Percentiles rank a stretch among this genome's conserved stretches.
phyloP scores from a whole-genome alignment of 495 filamentous ascomycete species.

The Xylaria telfairii region DNA sequence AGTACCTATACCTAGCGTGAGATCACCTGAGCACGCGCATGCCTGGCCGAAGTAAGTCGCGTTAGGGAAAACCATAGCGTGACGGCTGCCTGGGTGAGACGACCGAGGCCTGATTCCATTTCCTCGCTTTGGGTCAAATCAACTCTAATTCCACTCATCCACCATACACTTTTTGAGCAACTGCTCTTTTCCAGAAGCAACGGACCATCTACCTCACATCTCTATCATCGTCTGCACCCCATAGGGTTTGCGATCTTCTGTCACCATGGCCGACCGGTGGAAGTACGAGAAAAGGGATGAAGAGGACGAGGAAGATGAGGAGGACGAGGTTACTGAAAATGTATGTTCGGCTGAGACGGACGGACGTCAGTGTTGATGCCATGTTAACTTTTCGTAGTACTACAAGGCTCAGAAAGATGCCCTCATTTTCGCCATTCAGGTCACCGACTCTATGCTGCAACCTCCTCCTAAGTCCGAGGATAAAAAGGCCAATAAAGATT shows the following conservation, averaged over 20 bases:
- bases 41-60: neutral
- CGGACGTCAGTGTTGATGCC: neutral
- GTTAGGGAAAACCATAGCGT: slow-evolving; percentile 29
- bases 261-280: slow-evolving; percentile 49
- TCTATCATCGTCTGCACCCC: neutral
- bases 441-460: slow-evolving; percentile 87
- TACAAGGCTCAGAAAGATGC: slow-evolving; percentile 96
- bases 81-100: slow-evolving; percentile 26
- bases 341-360: slow-evolving; percentile 51
- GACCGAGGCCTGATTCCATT: neutral
- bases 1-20: no score
- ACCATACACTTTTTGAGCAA: neutral
- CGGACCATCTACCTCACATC: neutral
- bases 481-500: slow-evolving; percentile 76
- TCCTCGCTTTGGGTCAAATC: no score
- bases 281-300: slow-evolving; percentile 56
- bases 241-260: neutral
- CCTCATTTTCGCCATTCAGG: slow-evolving; percentile 92
- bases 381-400: slow-evolving; percentile 59
- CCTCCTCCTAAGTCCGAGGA: slow-evolving; percentile 66
- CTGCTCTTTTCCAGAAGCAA: neutral
- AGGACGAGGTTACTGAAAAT: slow-evolving; percentile 65
- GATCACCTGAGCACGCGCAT: slow-evolving; percentile 25
- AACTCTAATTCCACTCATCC: neutral
- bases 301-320: slow-evolving; percentile 73